Conservation (phyloP, 306 rosid species). For the Castanea sativa region DNA sequence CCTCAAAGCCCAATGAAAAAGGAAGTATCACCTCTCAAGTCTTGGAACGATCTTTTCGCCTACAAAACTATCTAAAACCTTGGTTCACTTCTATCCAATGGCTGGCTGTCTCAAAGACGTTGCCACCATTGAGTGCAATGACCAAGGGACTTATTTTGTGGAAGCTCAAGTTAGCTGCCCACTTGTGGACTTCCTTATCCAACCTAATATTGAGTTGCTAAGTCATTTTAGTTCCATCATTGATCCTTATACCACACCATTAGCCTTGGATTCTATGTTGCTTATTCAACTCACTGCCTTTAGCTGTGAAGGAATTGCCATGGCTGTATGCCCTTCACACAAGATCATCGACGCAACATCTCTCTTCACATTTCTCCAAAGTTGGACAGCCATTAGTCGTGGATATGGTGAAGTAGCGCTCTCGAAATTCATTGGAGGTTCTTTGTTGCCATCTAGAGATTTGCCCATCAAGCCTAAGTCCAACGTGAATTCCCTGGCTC, state of each 20-base stretch:
- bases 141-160: not conserved
- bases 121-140: not conserved
- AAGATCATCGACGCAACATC: constrained; percentile 29
- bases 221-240: not conserved
- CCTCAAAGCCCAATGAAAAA: not conserved
- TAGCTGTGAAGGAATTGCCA: constrained; percentile 22
- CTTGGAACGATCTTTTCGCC: not conserved
- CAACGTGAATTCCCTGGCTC: not conserved
- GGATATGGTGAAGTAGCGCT: not conserved
- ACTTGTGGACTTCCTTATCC: not conserved
- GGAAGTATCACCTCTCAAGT: not conserved
- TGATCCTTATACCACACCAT: not conserved
- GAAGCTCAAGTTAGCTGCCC: not conserved
- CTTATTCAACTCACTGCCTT: constrained; percentile 31
- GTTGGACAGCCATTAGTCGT: constrained; percentile 17
- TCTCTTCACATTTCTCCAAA: not conserved
- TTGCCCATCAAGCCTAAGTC: not conserved
- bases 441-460: constrained; percentile 3
- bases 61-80: not conserved
- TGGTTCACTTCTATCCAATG: not conserved
- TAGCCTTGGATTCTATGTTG: not conserved
- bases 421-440: constrained; percentile 1
- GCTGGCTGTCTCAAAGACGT: not conserved
- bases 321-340: constrained; percentile 28
- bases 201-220: not conserved